Base-by-base conservation (phyloP, 371 early-diverging fungal species). In the Rhizopus microsporus region DNA sequence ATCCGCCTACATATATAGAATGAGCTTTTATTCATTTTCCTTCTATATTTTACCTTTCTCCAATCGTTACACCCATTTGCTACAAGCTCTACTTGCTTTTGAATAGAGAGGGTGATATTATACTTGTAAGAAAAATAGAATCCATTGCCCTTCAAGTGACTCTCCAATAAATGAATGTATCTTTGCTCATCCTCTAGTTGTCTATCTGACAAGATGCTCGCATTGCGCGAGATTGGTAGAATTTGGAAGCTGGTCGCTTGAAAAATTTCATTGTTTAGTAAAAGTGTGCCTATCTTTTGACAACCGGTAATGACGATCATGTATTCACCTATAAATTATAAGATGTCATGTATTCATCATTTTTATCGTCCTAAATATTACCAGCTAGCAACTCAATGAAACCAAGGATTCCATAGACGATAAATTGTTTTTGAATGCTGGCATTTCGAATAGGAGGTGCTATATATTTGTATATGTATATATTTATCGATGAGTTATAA, bases 261-360 rank as follows among this genome's bases (percentile, higher is more conserved):
- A 69, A 84, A 95, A 15, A 96, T 80, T 35, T 91, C 87, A 35
- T 86, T 72, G 6, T 79, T 80, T 13, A 69, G 69, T 13, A 85
- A 62, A 10, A 66, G 51, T n/a, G 74, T 56, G 5, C 96, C 95
- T 10, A 89, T 72, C 48, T 75, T 77, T 47, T 77, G 77, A 38
- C 92, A 82, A n/a, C 83, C 87, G 0, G 93, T 94, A 48, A 95
- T 88, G 30, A 94, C 87, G 50, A 97, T 84, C 63, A 97, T 64
- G 50, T 65, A 73, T 46, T 71, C 69, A 4, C 68, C 68, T 76
- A 43, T 8, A 9, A 15, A 29, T 6, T 31, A 40, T 8, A 54
- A 13, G 3, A 23, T 4, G 9, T 23, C 10, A 10, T 15, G 15
- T 39, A 34, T 42, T n/a, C 12, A 34, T 45, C 9, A 30, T 44